phyloP scores from a whole-genome alignment of 2,329 filamentous ascomycete genomes.

The Botrytis fabae region DNA sequence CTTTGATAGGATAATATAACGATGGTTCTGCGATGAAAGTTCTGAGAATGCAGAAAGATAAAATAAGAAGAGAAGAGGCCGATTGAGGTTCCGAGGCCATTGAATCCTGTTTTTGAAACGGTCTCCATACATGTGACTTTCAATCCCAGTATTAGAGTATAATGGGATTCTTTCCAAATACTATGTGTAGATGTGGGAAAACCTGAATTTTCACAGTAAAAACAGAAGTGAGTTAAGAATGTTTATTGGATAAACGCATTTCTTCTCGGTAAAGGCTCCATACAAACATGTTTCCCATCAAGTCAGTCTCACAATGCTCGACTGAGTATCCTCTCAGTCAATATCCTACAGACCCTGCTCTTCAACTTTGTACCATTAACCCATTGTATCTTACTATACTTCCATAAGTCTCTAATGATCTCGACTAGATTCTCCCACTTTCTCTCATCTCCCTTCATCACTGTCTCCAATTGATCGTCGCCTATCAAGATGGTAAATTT shows the following conservation, averaged over 20 bases:
- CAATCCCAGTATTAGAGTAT: too few relatives aligned
- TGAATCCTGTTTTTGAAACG: neutral
- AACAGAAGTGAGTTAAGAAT: neutral
- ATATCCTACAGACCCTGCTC: neutral
- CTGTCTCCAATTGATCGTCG: neutral
- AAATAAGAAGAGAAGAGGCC: neutral
- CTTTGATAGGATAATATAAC: neutral
- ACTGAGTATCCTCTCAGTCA: neutral
- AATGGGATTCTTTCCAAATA: neutral
- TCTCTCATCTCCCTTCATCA: neutral
- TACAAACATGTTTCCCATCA: neutral
- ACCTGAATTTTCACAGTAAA: neutral
- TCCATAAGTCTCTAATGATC: neutral
- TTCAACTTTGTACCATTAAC: neutral
- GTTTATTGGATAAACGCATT: neutral
- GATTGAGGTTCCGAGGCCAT: neutral
- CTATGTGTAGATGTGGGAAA: neutral
- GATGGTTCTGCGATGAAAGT: neutral
- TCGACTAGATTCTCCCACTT: neutral
- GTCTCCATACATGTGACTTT: neutral
- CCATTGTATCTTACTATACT: constrained; percentile 4
- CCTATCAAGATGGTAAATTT: neutral
- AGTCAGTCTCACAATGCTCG: neutral
- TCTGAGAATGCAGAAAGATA: neutral
- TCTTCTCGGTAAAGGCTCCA: neutral